Evolutionary conservation across 441 rosid genomes (phyloP).

Genomic region (Gossypium davidsonii): DNA sequence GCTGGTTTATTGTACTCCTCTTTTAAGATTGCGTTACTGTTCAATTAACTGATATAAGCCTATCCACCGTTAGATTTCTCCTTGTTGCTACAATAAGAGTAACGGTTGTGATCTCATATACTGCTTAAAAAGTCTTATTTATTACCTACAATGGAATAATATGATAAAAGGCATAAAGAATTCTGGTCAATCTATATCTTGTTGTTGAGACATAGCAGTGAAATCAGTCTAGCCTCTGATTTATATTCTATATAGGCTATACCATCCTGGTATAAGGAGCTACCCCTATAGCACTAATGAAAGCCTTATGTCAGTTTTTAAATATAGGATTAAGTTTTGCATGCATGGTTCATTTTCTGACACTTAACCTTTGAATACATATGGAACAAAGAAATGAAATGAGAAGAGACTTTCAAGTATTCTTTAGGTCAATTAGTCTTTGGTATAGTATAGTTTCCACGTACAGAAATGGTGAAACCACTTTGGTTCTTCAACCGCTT

Average conservation of each 20-base stretch:
- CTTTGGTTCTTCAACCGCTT: background rate
- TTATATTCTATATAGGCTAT: too few relatives aligned
- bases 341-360: background rate
- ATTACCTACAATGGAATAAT: background rate
- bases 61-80: background rate
- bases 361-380: background rate
- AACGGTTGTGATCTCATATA: background rate
- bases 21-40: background rate
- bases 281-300: background rate
- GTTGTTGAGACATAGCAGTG: background rate
- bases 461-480: background rate
- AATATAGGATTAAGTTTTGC: background rate
- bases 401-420: background rate
- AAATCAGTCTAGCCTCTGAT: background rate
- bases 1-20: background rate
- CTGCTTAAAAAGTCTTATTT: background rate
- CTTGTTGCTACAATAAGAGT: background rate
- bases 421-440: background rate
- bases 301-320: background rate
- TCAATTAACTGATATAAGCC: background rate
- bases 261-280: too few relatives aligned
- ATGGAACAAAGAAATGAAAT: background rate
- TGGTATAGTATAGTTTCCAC: background rate
- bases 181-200: background rate
- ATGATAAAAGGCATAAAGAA: background rate